Conservation (phyloP, 1,284 basidiomycete species). For the Albatrellus sp. region DNA sequence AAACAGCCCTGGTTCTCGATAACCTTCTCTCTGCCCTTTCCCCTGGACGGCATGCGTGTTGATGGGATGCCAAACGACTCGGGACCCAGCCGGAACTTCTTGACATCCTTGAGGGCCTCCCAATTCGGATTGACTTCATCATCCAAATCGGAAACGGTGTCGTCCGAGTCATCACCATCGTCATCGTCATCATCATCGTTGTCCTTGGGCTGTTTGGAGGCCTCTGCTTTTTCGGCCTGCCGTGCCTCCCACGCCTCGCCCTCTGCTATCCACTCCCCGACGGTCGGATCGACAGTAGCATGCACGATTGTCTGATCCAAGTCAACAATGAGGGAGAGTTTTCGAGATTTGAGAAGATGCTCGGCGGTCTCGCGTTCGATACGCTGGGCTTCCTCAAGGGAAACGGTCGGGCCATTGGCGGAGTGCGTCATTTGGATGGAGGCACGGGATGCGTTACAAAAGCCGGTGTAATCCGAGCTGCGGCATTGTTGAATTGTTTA, state of each 20-base stretch:
- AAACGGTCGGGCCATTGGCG: slow-evolving; percentile 67
- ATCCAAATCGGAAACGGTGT: slow-evolving; percentile 26
- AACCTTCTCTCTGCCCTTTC: slow-evolving; percentile 46
- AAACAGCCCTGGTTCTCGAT: slow-evolving; percentile 73
- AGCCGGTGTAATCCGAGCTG: slow-evolving; percentile 80
- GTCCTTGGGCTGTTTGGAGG: not conserved
- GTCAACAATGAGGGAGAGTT: slow-evolving; percentile 93
- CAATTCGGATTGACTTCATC: slow-evolving; percentile 80
- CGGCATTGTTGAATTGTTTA: slow-evolving; percentile 8
- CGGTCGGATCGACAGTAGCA: slow-evolving; percentile 96
- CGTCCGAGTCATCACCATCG: slow-evolving; percentile 25
- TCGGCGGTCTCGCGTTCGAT: slow-evolving; percentile 77
- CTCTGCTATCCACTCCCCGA: slow-evolving; percentile 92
- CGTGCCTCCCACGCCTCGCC: slow-evolving; percentile 63
- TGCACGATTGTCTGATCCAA: slow-evolving; percentile 98
- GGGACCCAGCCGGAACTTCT: slow-evolving; percentile 75
- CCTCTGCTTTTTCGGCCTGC: slow-evolving; percentile 10
- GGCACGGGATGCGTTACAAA: slow-evolving; percentile 68
- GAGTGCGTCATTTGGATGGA: slow-evolving; percentile 81
- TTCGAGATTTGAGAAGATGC: slow-evolving; percentile 64
- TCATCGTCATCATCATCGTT: slow-evolving; percentile 16
- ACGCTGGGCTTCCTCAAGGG: slow-evolving; percentile 77
- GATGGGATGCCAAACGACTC: slow-evolving; percentile 51
- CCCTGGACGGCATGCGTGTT: slow-evolving; percentile 26
- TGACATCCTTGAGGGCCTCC: slow-evolving; percentile 80